Percentiles rank a stretch among this genome's conserved stretches.
These are phyloP conservation scores for Panaeolus papilionaceus DNA, from an alignment of 768 basidiomycete species.

Conservation along the genomic window DNA sequence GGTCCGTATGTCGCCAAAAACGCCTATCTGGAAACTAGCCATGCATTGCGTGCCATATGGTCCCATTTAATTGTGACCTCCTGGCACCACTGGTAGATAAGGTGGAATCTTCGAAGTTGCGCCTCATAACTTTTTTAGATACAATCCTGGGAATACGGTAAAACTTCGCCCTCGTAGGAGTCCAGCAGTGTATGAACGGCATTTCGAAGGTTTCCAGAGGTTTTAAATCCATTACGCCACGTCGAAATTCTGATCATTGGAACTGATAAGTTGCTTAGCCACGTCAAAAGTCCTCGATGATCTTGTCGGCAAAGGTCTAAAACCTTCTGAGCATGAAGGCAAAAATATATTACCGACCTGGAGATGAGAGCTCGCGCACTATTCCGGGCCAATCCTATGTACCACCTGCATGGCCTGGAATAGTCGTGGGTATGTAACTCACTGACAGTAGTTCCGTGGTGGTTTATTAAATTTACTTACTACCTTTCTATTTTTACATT, in stretches of 20 bases:
- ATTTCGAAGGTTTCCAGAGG: background rate
- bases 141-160: background rate
- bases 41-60: background rate
- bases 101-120: conserved; percentile 10
- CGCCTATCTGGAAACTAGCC: background rate
- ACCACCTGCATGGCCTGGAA: background rate
- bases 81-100: conserved; percentile 1
- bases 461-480: background rate
- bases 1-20: background rate
- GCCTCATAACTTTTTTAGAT: conserved; percentile 4
- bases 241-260: background rate
- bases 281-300: conserved; percentile 4
- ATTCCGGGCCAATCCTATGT: background rate
- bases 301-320: background rate
- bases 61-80: background rate
- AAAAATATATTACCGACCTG: background rate
- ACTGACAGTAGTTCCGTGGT: background rate
- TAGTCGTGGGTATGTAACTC: background rate
- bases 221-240: background rate
- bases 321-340: background rate
- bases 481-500: background rate
- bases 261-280: background rate
- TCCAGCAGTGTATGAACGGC: background rate
- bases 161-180: background rate
- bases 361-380: background rate